Evolutionary conservation across 306 rosid species (phyloP).

Genomic region (Trifolium dubium): DNA sequence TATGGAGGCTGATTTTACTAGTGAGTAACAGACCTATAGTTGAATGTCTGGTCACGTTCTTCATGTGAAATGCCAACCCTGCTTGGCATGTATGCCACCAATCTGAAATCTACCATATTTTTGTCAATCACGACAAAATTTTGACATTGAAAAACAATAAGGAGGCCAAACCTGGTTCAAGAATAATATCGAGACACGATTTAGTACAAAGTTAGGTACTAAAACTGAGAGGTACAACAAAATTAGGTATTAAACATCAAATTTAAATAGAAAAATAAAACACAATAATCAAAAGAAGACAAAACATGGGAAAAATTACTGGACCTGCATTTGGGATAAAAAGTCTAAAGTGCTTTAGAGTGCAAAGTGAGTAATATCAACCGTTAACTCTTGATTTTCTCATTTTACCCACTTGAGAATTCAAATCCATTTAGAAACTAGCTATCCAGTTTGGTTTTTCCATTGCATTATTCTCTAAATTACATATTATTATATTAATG

Average conservation of each 20-base stretch:
- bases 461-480: background rate
- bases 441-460: background rate
- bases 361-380: too few species aligned
- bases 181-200: slow-evolving; percentile 16
- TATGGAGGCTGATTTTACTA: slow-evolving; percentile 27
- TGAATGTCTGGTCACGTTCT: slow-evolving; percentile 39
- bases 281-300: background rate
- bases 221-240: slow-evolving; percentile 20
- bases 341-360: too few species aligned
- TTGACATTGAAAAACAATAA: slow-evolving; percentile 28
- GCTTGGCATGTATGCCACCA: slow-evolving; percentile 37
- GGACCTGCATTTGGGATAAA: background rate
- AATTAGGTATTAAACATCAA: slow-evolving; percentile 1
- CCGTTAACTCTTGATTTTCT: too few species aligned
- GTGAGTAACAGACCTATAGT: slow-evolving; percentile 32
- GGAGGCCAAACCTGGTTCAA: slow-evolving; percentile 42
- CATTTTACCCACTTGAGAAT: too few species aligned
- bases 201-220: slow-evolving; percentile 5
- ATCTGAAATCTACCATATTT: slow-evolving; percentile 18
- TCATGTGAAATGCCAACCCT: slow-evolving; percentile 37
- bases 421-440: background rate
- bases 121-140: slow-evolving; percentile 40
- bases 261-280: slow-evolving; percentile 21
- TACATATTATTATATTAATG: background rate
- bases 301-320: background rate